A percentile compares a stretch with the other conserved stretches of the same genome.
Conservation (phyloP, 176 grass and related monocot genomes). For the Elaeis guineensis region DNA sequence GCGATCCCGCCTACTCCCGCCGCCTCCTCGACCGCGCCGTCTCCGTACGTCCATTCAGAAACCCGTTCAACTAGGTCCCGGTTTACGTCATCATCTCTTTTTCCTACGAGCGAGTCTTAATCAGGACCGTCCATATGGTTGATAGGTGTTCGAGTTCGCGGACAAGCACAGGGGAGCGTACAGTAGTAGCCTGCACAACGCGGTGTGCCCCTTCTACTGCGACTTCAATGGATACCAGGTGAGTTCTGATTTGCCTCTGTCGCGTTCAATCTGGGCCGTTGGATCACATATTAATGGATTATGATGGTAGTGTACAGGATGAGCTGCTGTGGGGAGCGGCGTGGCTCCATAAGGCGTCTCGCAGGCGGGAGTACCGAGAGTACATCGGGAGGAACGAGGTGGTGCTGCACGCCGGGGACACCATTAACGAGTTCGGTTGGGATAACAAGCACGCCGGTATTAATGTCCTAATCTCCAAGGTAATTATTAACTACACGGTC, state of each 20-base stretch:
- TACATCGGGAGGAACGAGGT: constrained; percentile 86
- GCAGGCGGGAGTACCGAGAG: constrained; percentile 49
- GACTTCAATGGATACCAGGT: constrained; percentile 78
- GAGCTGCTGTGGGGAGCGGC: constrained; percentile 93
- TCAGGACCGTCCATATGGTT: too few species aligned
- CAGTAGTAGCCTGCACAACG: constrained; percentile 57
- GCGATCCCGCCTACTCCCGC: constrained; percentile 41
- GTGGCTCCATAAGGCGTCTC: constrained; percentile 83
- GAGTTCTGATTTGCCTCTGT: neutral
- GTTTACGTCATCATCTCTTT: too few species aligned
- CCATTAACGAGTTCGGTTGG: constrained; percentile 88
- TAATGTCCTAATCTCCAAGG: constrained; percentile 92
- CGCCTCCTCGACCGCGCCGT: constrained; percentile 63
- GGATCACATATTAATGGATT: neutral
- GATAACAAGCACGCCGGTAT: constrained; percentile 98
- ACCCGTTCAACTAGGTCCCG: neutral
- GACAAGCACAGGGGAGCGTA: constrained; percentile 62
- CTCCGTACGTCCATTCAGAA: constrained; percentile 26
- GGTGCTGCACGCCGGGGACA: constrained; percentile 49
- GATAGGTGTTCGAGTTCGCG: constrained; percentile 80
- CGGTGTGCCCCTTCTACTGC: constrained; percentile 94
- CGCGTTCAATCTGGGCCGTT: neutral
- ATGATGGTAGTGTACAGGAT: constrained; percentile 28
- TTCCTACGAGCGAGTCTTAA: too few species aligned
- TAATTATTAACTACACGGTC: too few species aligned